Percentiles rank a stretch among this genome's conserved stretches.
Conservation (phyloP, 2,329 filamentous ascomycete species). For the Talaromyces sp. region DNA sequence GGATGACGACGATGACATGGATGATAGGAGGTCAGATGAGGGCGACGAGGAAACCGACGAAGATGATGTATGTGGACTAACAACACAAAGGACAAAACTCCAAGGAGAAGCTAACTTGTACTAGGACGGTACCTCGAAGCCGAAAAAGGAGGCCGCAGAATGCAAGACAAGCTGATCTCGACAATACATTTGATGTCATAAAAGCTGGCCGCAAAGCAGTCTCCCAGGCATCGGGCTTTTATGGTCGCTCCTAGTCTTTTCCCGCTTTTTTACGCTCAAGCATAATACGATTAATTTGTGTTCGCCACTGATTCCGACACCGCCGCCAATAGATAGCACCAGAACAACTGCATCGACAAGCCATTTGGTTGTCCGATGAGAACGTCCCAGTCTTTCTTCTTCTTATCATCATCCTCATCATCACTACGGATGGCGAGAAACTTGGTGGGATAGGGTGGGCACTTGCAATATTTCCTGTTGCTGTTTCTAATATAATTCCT, state of each 20-base stretch:
- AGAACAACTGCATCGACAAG: slow-evolving; percentile 7
- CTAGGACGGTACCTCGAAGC: slow-evolving; percentile 83
- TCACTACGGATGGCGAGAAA: not conserved
- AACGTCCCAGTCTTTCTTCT: not conserved
- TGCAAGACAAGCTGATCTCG: slow-evolving; percentile 81
- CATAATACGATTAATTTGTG: slow-evolving; percentile 13
- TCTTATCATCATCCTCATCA: not conserved
- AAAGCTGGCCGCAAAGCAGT: not conserved
- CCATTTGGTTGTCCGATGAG: not conserved
- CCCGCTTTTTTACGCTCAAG: slow-evolving; percentile 1
- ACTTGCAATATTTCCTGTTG: not conserved
- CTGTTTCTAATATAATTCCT: not conserved
- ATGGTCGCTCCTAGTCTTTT: not conserved
- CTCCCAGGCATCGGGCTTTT: not conserved
- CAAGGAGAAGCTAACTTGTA: slow-evolving; percentile 18
- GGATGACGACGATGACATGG: slow-evolving; percentile 68
- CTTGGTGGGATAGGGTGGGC: not conserved
- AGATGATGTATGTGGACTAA: slow-evolving; percentile 33
- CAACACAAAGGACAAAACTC: slow-evolving; percentile 2
- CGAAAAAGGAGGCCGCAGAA: slow-evolving; percentile 89
- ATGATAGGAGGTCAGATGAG: slow-evolving; percentile 60
- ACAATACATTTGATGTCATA: not conserved
- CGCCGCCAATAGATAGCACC: slow-evolving; percentile 6
- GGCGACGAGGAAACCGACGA: slow-evolving; percentile 61
- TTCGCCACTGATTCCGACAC: slow-evolving; percentile 5